phyloP scores from a whole-genome alignment of 192 early-diverging fungal genomes.

The Entrophospora sp. region DNA sequence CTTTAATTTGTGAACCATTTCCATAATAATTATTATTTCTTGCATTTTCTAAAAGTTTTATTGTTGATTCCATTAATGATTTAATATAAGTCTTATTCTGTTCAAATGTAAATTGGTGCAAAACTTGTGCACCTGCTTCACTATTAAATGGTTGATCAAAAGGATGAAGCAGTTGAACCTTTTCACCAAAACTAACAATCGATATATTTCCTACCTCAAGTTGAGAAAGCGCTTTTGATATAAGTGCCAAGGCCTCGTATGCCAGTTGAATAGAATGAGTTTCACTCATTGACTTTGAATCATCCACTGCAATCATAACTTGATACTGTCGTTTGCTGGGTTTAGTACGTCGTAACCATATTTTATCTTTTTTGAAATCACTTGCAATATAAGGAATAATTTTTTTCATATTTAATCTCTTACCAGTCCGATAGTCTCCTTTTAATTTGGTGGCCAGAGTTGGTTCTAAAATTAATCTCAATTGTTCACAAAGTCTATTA shows the following conservation, averaged over 20 bases:
- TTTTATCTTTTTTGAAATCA: conserved; percentile 99
- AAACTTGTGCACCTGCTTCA: conserved; percentile 82
- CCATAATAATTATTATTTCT: conserved; percentile 28
- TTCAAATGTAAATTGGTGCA: conserved; percentile 85
- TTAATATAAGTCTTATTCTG: conserved; percentile 85
- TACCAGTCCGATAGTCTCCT: conserved; percentile 97
- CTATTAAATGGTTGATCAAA: conserved; percentile 87
- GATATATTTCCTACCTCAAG: conserved; percentile 91
- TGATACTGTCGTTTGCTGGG: conserved; percentile 96
- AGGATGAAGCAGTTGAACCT: conserved; percentile 80
- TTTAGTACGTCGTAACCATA: conserved; percentile 96
- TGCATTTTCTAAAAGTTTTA: conserved; percentile 70
- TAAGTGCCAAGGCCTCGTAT: conserved; percentile 87
- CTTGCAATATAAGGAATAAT: conserved; percentile 99
- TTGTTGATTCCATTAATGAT: conserved; percentile 77
- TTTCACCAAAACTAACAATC: conserved; percentile 87
- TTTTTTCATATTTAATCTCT: conserved; percentile 98
- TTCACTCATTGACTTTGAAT: conserved; percentile 96
- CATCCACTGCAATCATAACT: conserved; percentile 95
- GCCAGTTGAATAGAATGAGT: conserved; percentile 82
- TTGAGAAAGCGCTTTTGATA: conserved; percentile 86
- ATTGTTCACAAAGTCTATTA: conserved; percentile 84
- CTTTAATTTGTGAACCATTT: conserved; percentile 35
- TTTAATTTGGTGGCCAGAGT: conserved; percentile 92
- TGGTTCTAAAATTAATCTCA: conserved; percentile 93